These are phyloP conservation scores for Cladophialophora chaetospira DNA, from an alignment of 2,329 filamentous ascomycete species.

Conservation along the genomic window DNA sequence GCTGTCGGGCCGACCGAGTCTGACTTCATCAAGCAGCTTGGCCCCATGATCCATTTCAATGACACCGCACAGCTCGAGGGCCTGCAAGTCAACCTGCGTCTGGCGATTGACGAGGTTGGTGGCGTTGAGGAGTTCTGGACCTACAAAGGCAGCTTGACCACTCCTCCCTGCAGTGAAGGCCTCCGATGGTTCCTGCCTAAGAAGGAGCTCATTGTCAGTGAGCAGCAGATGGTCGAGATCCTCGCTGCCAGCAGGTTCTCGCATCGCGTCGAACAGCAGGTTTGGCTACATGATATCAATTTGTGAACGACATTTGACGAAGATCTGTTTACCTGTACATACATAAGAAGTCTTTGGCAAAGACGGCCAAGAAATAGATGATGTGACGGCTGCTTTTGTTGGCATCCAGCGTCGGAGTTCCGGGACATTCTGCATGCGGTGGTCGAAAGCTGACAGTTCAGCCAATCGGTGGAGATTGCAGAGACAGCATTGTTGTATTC, in stretches of 20 bases:
- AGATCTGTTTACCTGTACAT: not conserved
- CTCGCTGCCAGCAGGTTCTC: constrained; percentile 49
- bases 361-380: no score
- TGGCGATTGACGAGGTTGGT: constrained; percentile 28
- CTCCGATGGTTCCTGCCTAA: constrained; percentile 51
- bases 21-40: constrained; percentile 45
- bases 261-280: constrained; percentile 48
- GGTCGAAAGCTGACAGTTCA: no score
- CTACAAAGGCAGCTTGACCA: constrained; percentile 64
- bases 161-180: constrained; percentile 62
- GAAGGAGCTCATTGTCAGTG: constrained; percentile 45
- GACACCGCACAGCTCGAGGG: constrained; percentile 34
- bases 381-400: no score
- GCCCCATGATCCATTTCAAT: constrained; percentile 43
- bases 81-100: constrained; percentile 23
- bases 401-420: no score
- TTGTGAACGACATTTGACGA: constrained; percentile 35
- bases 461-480: no score
- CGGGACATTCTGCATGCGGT: no score
- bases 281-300: constrained; percentile 52
- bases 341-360: not conserved
- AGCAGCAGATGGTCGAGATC: constrained; percentile 52
- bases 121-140: constrained; percentile 42
- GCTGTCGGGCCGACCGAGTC: constrained; percentile 35
- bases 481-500: not conserved